Percentiles rank a stretch among this genome's conserved stretches.
These are phyloP conservation scores for Nemania diffusa DNA, from an alignment of 2,329 filamentous ascomycete species.

Conservation along the genomic window DNA sequence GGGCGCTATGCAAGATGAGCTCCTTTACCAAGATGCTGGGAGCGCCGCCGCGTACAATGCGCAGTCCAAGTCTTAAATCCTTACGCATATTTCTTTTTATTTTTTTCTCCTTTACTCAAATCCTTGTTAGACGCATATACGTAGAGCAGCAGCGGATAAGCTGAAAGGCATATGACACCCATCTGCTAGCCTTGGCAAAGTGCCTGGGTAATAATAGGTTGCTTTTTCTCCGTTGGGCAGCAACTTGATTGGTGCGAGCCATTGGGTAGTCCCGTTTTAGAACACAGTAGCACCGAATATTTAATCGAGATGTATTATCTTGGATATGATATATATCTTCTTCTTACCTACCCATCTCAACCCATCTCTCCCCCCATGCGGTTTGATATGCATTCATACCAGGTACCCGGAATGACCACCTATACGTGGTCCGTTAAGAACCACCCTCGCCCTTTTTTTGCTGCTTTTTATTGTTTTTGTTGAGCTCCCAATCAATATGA, in stretches of 20 bases:
- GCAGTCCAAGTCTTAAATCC: background rate
- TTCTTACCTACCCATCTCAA: background rate
- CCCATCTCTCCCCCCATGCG: background rate
- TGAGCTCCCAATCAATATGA: constrained; percentile 4
- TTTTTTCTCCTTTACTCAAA: background rate
- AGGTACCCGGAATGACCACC: constrained; percentile 9
- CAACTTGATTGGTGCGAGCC: constrained; percentile 30
- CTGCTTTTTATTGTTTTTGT: background rate
- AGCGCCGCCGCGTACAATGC: constrained; percentile 9
- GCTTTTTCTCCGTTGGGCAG: constrained; percentile 35
- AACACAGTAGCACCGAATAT: constrained; percentile 2
- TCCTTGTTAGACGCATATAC: constrained; percentile 9
- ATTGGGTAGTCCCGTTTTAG: constrained; percentile 5
- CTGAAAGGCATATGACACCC: constrained; percentile 14
- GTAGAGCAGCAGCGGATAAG: constrained; percentile 1
- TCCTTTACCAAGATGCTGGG: constrained; percentile 33
- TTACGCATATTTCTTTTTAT: background rate
- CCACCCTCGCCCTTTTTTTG: constrained; percentile 7
- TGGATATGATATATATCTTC: background rate
- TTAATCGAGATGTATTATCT: constrained; percentile 19
- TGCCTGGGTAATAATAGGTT: constrained; percentile 13
- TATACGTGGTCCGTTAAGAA: background rate
- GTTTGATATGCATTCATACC: background rate
- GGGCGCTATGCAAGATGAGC: constrained; percentile 36
- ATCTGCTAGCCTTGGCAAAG: constrained; percentile 17